Percentiles rank a stretch among this genome's conserved stretches.
Evolutionary conservation across 2,329 filamentous ascomycete genomes (phyloP).

Genomic region (Cercospora berteroae): DNA sequence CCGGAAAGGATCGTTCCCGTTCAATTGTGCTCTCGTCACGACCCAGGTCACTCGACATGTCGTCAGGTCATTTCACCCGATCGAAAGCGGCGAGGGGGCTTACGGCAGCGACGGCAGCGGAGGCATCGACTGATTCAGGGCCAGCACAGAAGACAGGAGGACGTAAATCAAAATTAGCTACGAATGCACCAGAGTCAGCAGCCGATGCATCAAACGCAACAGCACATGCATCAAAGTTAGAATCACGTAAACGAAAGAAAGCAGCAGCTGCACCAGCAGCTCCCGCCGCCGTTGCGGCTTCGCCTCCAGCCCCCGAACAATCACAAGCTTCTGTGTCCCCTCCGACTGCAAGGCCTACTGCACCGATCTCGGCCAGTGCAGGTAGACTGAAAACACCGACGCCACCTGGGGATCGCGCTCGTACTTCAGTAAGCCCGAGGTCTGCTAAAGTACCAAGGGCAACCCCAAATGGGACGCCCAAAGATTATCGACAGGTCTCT

Average conservation of each 20-base stretch:
- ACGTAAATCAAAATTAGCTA: background rate
- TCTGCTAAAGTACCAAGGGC: background rate
- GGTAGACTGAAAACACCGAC: background rate
- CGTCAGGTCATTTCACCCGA: background rate
- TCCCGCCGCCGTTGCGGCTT: background rate
- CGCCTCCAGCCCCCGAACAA: background rate
- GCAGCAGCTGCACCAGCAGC: background rate
- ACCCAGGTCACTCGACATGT: background rate
- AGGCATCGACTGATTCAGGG: background rate
- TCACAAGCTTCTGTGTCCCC: background rate
- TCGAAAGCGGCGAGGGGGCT: background rate
- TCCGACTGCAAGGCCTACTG: background rate
- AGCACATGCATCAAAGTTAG: background rate
- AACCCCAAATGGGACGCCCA: background rate
- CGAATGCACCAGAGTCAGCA: background rate
- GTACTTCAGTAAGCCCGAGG: background rate
- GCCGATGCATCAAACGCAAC: background rate
- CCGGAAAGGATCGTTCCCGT: background rate
- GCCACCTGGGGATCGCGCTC: background rate
- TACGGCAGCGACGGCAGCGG: background rate
- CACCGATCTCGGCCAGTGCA: background rate
- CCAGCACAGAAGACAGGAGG: background rate
- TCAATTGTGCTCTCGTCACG: background rate
- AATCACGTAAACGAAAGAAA: background rate
- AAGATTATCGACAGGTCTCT: background rate